phyloP scores from a whole-genome alignment of 257 asterid species.

The Nicotiana benthamiana region DNA sequence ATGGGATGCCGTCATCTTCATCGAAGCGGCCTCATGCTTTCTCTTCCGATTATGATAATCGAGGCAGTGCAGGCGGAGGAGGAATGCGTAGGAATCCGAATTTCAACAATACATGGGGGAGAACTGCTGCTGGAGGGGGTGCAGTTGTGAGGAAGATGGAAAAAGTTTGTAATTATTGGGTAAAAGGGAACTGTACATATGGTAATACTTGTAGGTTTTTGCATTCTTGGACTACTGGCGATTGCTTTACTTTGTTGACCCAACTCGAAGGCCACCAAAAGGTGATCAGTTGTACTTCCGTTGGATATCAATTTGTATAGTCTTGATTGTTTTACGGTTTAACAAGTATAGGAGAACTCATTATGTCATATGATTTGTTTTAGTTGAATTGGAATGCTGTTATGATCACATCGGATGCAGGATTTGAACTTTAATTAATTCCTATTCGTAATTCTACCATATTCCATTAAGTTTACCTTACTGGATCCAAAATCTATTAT shows the following conservation, averaged over 20 bases:
- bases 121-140: slow-evolving; percentile 40
- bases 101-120: slow-evolving; percentile 55
- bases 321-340: background rate
- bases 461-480: too few relatives aligned
- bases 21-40: slow-evolving; percentile 65
- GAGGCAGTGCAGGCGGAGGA: slow-evolving; percentile 22
- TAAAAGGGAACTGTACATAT: slow-evolving; percentile 63
- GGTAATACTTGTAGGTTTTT: slow-evolving; percentile 68
- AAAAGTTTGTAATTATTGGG: slow-evolving; percentile 61
- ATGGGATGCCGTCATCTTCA: slow-evolving; percentile 20
- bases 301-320: background rate
- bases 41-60: slow-evolving; percentile 38
- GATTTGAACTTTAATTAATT: too few relatives aligned
- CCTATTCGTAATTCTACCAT: too few relatives aligned
- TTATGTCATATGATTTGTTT: background rate
- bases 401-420: too few relatives aligned
- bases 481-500: too few relatives aligned
- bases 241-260: slow-evolving; percentile 59
- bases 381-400: too few relatives aligned
- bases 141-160: slow-evolving; percentile 45
- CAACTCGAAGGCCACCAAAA: slow-evolving; percentile 84
- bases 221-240: slow-evolving; percentile 88
- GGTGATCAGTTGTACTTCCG: slow-evolving; percentile 30
- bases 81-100: slow-evolving; percentile 60
- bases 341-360: background rate